Base-by-base conservation (phyloP, 148 eudicot species). In the Simmondsia chinensis region DNA sequence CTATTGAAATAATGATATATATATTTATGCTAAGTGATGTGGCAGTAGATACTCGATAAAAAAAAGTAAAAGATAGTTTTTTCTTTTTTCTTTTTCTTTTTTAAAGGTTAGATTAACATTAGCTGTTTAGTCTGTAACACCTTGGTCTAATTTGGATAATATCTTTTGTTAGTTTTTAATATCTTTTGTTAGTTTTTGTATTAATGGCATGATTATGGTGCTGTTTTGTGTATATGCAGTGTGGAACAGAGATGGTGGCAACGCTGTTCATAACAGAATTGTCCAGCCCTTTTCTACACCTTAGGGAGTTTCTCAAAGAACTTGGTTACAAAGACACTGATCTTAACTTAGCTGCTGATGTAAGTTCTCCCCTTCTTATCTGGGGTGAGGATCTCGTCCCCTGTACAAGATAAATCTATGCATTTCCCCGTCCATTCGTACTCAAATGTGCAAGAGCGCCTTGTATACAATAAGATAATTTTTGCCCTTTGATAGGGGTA, bases 231-330 rank as follows among this genome's bases (percentile, higher is more conserved):
- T 22, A 2, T 34, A 18, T 69, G 64, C 45, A 88, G 97, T 84
- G 97, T 76, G 97, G 91, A 36, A 51, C 97, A 63, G 95, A 89
- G 59, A 89, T 89, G 95, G 80, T 79, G 48, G 78, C 93, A 30
- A 63, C 87, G 48, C 46, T 89, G 39, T 76, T 64, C 57, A 51
- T 89, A 30, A 81, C 93, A 62, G 97, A 89, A 54, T 53, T 84
- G 4, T 89, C 97, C 18, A 89, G 87, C 47, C 97, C 95, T 55
- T 84, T 81, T 57, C 72, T 84, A 2, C 93, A 89, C 56, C 11
- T 73, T 8, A 78, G 97, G 54, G 95, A 89, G 78, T 72, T 84
- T 66, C 84, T 89, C 41, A 89, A 89, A 56, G 97, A 89, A 64
- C 63, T 81, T 47, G 87, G 87, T 2, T 76, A 77, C 48, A 84